Conservation (phyloP, 768 basidiomycete genomes). For the Lanmaoa rubissima region DNA sequence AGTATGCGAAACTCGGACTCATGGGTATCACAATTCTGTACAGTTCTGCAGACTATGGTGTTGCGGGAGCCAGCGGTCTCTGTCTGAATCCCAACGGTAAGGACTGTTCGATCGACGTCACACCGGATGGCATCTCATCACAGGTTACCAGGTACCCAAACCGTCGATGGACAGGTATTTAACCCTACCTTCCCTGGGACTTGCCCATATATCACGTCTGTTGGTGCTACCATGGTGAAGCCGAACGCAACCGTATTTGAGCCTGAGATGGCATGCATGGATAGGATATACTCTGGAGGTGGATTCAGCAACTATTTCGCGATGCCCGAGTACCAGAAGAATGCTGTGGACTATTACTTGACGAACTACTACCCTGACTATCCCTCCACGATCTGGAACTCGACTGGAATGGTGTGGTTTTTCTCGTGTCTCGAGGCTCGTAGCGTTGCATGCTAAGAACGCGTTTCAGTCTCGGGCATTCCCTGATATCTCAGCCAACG, state of each 20-base stretch:
- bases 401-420: slow-evolving; percentile 22
- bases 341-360: slow-evolving; percentile 32
- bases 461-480: slow-evolving; percentile 33
- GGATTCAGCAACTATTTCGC: slow-evolving; percentile 44
- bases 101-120: neutral
- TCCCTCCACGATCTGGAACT: slow-evolving; percentile 27
- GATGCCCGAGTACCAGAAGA: slow-evolving; percentile 40
- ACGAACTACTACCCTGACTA: slow-evolving; percentile 30
- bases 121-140: neutral
- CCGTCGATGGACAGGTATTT: slow-evolving; percentile 48
- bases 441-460: slow-evolving; percentile 6
- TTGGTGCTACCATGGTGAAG: slow-evolving; percentile 48
- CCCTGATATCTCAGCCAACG: slow-evolving; percentile 39
- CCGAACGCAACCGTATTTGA: slow-evolving; percentile 31
- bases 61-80: slow-evolving; percentile 24
- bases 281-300: slow-evolving; percentile 44
- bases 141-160: slow-evolving; percentile 25
- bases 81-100: slow-evolving; percentile 35
- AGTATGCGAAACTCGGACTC: slow-evolving; percentile 46
- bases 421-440: neutral
- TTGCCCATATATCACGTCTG: slow-evolving; percentile 51
- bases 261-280: slow-evolving; percentile 52
- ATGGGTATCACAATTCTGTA: slow-evolving; percentile 38
- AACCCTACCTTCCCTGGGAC: slow-evolving; percentile 50
- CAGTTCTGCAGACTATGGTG: slow-evolving; percentile 33